A percentile compares a stretch with the other conserved stretches of the same genome.
Conservation (phyloP, 1,139 yeast genomes). For the Kurtzmaniella quercitrusa region DNA sequence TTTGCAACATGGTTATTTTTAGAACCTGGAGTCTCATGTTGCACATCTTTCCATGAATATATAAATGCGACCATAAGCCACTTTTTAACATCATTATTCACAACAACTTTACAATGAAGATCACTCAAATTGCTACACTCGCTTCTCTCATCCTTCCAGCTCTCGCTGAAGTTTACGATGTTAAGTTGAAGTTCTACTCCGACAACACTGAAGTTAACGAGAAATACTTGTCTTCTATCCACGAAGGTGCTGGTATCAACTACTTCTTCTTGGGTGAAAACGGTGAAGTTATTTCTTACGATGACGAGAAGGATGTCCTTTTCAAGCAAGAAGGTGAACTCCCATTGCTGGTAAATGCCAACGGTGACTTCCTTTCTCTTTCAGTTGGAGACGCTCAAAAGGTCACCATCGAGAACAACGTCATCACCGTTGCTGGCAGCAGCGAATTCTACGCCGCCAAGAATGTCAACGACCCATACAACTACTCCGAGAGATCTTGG, state of each 20-base stretch:
- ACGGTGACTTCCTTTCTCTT: slow-evolving; percentile 4
- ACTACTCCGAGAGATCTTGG: slow-evolving; percentile 25
- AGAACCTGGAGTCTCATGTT: background rate
- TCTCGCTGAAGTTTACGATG: slow-evolving; percentile 5
- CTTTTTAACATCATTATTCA: background rate
- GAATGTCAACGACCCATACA: slow-evolving; percentile 41
- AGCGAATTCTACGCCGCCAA: slow-evolving; percentile 37
- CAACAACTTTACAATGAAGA: slow-evolving; percentile 4
- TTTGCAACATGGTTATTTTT: background rate
- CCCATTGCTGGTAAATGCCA: background rate
- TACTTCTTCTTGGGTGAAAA: slow-evolving; percentile 12
- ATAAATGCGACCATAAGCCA: background rate
- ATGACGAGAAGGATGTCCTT: slow-evolving; percentile 4
- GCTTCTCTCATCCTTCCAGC: slow-evolving; percentile 7
- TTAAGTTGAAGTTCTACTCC: slow-evolving; percentile 8
- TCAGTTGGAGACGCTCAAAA: slow-evolving; percentile 1
- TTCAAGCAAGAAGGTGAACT: background rate
- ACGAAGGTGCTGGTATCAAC: slow-evolving; percentile 19
- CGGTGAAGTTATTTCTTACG: slow-evolving; percentile 11
- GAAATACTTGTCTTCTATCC: slow-evolving; percentile 12
- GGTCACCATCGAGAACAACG: slow-evolving; percentile 1
- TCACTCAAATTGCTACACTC: slow-evolving; percentile 7
- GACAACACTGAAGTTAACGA: slow-evolving; percentile 9
- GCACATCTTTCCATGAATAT: background rate
- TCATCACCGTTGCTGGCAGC: slow-evolving; percentile 1